phyloP scores from a whole-genome alignment of 1,284 basidiomycete species.

The Microbotryomycetes sp. region DNA sequence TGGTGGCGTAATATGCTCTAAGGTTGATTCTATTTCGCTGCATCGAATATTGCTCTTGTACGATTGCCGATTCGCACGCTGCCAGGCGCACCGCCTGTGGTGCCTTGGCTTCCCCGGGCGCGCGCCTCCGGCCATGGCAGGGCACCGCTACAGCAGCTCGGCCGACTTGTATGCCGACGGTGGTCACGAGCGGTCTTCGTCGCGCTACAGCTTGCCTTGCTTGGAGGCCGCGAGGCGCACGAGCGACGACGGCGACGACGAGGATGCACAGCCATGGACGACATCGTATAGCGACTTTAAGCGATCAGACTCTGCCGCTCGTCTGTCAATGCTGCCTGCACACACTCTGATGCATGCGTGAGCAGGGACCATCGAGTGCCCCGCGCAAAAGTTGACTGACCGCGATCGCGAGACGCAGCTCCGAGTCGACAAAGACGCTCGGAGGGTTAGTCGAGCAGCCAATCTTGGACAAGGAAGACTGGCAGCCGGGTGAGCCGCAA shows the following conservation, averaged over 20 bases:
- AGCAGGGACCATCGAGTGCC: neutral
- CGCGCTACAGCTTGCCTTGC: neutral
- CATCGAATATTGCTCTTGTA: no score
- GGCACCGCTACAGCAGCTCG: neutral
- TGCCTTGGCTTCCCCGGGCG: neutral
- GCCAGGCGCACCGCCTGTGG: neutral
- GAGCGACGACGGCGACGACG: neutral
- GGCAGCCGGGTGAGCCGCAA: neutral
- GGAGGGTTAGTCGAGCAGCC: neutral
- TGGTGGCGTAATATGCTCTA: no score
- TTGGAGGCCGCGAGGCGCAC: neutral
- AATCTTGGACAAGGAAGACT: neutral
- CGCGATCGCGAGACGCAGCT: neutral
- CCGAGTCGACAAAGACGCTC: neutral
- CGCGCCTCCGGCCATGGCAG: neutral
- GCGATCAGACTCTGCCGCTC: neutral
- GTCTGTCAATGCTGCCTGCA: neutral
- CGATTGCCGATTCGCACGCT: no score
- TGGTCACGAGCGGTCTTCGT: neutral
- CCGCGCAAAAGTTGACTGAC: neutral
- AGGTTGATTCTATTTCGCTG: no score
- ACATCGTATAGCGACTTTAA: neutral
- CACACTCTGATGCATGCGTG: neutral
- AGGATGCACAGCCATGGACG: neutral
- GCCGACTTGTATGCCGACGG: neutral